Evolutionary conservation across 495 filamentous ascomycete genomes (phyloP), one percentile per base, ranked within the genome.

Genomic region (Neurospora sp.): DNA sequence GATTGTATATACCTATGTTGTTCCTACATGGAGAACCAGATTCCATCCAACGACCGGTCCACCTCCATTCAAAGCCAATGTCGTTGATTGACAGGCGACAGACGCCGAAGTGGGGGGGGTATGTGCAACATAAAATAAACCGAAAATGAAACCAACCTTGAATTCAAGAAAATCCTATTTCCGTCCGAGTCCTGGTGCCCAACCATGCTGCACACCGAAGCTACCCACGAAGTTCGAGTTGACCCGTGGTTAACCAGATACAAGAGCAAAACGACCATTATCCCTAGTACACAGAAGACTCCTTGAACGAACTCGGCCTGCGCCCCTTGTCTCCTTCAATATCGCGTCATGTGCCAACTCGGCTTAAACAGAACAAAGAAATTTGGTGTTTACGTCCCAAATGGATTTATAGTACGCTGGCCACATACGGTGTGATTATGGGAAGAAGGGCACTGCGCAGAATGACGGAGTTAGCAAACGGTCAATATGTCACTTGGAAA

Each of bases 391-490:
- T 17, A n/a, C 35, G 12, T 41, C 35, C 35, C 40, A 17, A 4
- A 5, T 6, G 48, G 40, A 16, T 17, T 71, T 82, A 85, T 72
- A 85, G 81, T 48, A 81, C 82, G 72, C 81, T 83, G 75, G 82
- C 80, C 37, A 90, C 82, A 73, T 88, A 89, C 4, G 89, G 88
- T 70, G 87, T 83, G 20, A 90, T 72, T 39, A 88, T 83, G 53
- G 89, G 90, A 35, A 73, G 53, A 31, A 76, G 69, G 3, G 74
- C 48, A 65, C 74, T 87, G 74, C 78, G 22, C 0, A 73, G 48
- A 68, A 69, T 27, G 22, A 27, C 22, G 1, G 35, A 39, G 75
- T 78, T 71, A 73, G 74, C 40, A 3, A 31, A 35, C 8, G 39
- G 48, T 40, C 40, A 17, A 5, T 45, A 41, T 4, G 17, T 44